Evolutionary conservation across 164 flowering plant genomes (phyloP).

Genomic region (Paratinospora sagittata): DNA sequence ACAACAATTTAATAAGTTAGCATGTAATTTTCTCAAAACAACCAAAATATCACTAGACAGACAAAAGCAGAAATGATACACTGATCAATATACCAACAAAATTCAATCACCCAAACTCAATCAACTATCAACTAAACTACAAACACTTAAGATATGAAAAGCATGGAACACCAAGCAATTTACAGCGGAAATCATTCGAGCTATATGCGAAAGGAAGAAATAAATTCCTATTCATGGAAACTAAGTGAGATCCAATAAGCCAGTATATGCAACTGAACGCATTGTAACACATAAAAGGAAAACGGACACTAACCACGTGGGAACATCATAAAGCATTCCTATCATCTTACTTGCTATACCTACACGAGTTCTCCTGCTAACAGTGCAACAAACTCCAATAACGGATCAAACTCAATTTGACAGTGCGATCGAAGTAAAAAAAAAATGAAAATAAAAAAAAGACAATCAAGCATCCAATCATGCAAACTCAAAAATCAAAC

Average conservation of each 20-base stretch:
- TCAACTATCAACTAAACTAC: background rate
- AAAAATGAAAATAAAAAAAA: too few species aligned
- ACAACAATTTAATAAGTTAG: background rate
- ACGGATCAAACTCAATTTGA: too few species aligned
- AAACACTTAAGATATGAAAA: background rate
- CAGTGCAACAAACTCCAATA: too few species aligned
- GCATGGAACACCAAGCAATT: background rate
- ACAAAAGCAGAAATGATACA: background rate
- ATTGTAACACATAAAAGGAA: too few species aligned
- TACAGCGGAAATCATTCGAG: background rate
- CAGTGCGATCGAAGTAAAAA: too few species aligned
- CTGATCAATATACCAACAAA: too few species aligned
- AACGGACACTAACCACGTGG: too few species aligned
- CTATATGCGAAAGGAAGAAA: background rate
- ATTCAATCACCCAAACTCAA: too few species aligned
- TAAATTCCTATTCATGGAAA: background rate
- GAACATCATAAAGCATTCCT: too few species aligned
- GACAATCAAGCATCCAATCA: background rate
- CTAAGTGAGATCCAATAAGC: background rate
- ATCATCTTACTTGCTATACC: too few species aligned
- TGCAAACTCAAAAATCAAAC: background rate
- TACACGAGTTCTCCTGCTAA: too few species aligned
- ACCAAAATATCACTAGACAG: background rate
- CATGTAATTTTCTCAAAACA: background rate
- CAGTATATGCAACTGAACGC: background rate